Conservation (phyloP, 2,329 filamentous ascomycete genomes). For the Fusarium penzigii region DNA sequence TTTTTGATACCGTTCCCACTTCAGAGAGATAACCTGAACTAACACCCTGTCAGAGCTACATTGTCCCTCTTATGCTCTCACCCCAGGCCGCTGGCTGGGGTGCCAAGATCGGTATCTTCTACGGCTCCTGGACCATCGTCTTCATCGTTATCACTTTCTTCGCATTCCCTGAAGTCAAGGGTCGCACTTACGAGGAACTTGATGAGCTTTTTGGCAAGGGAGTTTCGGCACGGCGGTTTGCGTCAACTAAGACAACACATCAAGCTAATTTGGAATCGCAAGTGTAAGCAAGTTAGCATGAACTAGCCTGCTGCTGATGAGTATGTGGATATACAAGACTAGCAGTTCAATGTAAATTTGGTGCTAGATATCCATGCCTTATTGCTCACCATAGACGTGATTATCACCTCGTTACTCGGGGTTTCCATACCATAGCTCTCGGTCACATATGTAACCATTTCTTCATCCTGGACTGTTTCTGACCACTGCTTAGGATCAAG, state of each 20-base stretch:
- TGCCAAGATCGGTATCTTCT: constrained; percentile 14
- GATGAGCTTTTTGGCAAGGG: constrained; percentile 22
- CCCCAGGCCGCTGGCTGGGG: constrained; percentile 13
- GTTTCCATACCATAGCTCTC: too few species aligned
- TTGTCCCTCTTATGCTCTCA: constrained; percentile 22
- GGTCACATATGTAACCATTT: too few species aligned
- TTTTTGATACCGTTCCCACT: neutral
- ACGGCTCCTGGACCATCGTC: constrained; percentile 15
- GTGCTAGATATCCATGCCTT: too few species aligned
- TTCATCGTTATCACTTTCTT: constrained; percentile 10
- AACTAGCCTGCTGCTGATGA: too few species aligned
- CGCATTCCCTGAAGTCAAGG: constrained; percentile 22
- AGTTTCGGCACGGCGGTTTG: constrained; percentile 22
- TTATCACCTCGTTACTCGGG: too few species aligned
- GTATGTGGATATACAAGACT: too few species aligned
- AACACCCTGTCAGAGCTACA: constrained; percentile 10
- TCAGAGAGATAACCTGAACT: neutral
- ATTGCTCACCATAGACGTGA: too few species aligned
- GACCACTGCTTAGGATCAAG: too few species aligned
- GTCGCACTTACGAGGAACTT: constrained; percentile 22
- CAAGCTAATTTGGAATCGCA: neutral
- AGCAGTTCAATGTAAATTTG: too few species aligned
- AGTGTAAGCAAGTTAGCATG: too few species aligned
- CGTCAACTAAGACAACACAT: constrained; percentile 2
- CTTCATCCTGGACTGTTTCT: too few species aligned